Conservation (phyloP, 1,284 basidiomycete genomes). For the Papiliotrema flavescens region DNA sequence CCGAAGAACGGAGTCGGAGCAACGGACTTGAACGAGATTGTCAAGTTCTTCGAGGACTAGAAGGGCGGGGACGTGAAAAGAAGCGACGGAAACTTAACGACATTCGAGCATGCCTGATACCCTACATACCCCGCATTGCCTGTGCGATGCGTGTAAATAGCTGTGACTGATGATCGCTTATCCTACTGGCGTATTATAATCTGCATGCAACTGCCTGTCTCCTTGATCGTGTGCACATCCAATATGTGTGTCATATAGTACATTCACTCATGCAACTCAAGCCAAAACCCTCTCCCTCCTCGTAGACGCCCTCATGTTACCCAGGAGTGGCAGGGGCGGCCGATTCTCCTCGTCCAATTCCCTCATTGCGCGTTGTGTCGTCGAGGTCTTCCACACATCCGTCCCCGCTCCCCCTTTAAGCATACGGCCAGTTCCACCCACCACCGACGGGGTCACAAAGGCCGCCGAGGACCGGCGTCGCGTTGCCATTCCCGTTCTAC, state of each 20-base stretch:
- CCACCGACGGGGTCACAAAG: slow-evolving; percentile 9
- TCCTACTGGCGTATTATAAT: too few species aligned
- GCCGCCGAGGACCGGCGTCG: slow-evolving; percentile 7
- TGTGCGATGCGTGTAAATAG: too few species aligned
- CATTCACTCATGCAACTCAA: too few species aligned
- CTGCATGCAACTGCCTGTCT: too few species aligned
- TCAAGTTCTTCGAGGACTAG: slow-evolving; percentile 24
- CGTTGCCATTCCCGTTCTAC: slow-evolving; percentile 1
- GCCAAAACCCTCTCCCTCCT: not conserved
- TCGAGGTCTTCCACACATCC: not conserved
- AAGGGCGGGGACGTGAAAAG: not conserved
- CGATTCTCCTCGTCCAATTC: slow-evolving; percentile 19
- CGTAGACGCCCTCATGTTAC: not conserved
- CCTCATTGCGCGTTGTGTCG: not conserved
- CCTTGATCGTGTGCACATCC: too few species aligned
- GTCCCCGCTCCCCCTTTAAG: slow-evolving; percentile 1
- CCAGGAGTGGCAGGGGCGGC: not conserved
- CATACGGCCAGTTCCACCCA: not conserved
- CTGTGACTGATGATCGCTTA: too few species aligned
- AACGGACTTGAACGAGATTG: slow-evolving; percentile 18
- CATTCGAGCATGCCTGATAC: not conserved
- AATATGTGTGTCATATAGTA: too few species aligned
- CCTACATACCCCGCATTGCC: not conserved
- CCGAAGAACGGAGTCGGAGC: slow-evolving; percentile 24
- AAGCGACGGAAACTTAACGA: not conserved